These are phyloP conservation scores for Taphrina flavorubra DNA, from an alignment of 1,139 yeast species.

Conservation along the genomic window DNA sequence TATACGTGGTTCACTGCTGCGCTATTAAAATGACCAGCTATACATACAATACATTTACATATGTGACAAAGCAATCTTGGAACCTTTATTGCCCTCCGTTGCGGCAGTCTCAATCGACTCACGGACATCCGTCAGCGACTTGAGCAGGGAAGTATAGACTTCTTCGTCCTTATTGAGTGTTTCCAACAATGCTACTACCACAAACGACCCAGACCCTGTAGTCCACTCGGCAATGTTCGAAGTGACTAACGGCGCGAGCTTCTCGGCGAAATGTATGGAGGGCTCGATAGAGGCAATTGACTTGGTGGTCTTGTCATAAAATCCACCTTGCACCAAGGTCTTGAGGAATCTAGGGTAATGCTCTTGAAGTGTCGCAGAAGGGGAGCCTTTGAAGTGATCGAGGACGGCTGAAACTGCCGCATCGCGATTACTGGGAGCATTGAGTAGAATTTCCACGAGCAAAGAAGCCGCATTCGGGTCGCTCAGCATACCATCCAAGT, in stretches of 20 bases:
- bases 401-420: conserved; percentile 63
- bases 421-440: conserved; percentile 57
- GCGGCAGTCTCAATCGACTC: conserved; percentile 24
- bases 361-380: conserved; percentile 56
- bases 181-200: conserved; percentile 62
- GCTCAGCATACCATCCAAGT: conserved; percentile 60
- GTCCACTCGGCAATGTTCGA: conserved; percentile 70
- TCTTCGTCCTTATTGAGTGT: conserved; percentile 52
- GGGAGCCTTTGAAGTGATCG: conserved; percentile 68
- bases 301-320: conserved; percentile 68
- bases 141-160: conserved; percentile 49
- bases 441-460: conserved; percentile 72
- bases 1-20: neutral
- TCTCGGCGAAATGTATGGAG: conserved; percentile 66
- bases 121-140: neutral
- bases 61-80: conserved; percentile 18
- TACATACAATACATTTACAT: neutral
- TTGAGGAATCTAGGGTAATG: conserved; percentile 79
- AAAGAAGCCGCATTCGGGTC: conserved; percentile 86
- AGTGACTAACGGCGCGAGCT: conserved; percentile 57
- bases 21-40: neutral
- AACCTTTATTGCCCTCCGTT: conserved; percentile 27
- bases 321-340: conserved; percentile 74
- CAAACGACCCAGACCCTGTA: conserved; percentile 76
- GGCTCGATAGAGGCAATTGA: conserved; percentile 61